Evolutionary conservation across 1,284 basidiomycete species (phyloP), one percentile per base, ranked within the genome.

Genomic region (Papiliotrema laurentii): DNA sequence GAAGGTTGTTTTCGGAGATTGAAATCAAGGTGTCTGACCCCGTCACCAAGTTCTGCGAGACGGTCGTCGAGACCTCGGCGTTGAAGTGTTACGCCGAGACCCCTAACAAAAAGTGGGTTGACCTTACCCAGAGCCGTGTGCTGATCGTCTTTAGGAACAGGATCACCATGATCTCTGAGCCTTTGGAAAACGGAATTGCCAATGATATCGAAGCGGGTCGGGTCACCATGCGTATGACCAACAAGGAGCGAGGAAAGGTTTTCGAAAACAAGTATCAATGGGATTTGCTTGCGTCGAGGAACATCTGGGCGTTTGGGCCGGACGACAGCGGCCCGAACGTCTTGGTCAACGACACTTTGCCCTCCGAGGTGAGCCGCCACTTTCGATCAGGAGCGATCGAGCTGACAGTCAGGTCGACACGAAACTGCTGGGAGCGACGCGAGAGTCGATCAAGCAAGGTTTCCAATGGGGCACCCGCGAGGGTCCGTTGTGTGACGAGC

Each of bases 21-120:
- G 96, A 99, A 80, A 97, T 99, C 79, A 97, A 98, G 77, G 92
- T 98, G 14, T 97, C 92, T 27, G 96, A 99, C 77, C 96, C 96
- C 1, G 92, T 97, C 26, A 96, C 93, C 24, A 90, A 92, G 69
- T 98, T 99, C 77, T 89, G 90, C 68, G 96, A 99, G 77, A 99
- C 96, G 11, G 96, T 98, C 18, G 79, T 98, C 53, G 96, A 99
- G 77, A 98, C 96, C 26, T 93, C 89, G 59, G 93, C 93, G 6
- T 77, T 99, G 60, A 98, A 97, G 75, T 97, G 94, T 69, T 98
- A 97, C 72, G 96, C 96, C 22, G 89, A 94, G 66, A 98, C 96
- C 36, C 94, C 96, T 2, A 98, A 98, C 77, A 97, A 97, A 78
- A 96, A 93, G 92, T 96, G 52, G 57, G 74, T 67, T 78, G 4